Base-by-base conservation (phyloP, 129 eudicot species). In the Escallonia herrerae region DNA sequence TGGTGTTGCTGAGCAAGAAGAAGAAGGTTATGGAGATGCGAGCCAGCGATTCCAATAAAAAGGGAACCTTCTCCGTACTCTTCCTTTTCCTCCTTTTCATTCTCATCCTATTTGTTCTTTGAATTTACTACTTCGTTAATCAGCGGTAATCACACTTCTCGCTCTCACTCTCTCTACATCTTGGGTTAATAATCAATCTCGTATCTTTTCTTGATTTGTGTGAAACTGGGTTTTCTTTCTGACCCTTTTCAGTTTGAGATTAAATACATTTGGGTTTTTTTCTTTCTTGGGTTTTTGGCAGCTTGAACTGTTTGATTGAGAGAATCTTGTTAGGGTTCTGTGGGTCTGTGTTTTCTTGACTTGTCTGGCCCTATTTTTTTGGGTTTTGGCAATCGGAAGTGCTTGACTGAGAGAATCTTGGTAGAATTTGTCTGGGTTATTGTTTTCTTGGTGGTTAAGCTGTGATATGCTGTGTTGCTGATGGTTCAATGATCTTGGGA, bases 81-180 rank as follows among this genome's bases (percentile, higher is more conserved):
- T 77, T 82, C 75, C 88, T 81, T 60, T 84, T 87, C 62, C 86
- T 84, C 7, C 93, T 87, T 62, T 79, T 74, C 77, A 80, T 80
- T 76, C 75, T 82, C 53, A 52, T 76, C 45, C 88, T 84, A 73
- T 79, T 70, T 64, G 69, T 82, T 63, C 89, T 84, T 46, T 22
- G 33, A 22, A 22, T 22, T 22, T 22, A 22, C 33, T 22, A 22
- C 33, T 22, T 22, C 33, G 33, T 22, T 22, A 22, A 22, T 22
- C 33, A 22, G 33, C 1, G 33, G 33, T 76, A 76, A 75, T 38
- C 40, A 42, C 43, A 56, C 56, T 33, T 40, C n/a, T 22, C 56
- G 49, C 50, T 12, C 41, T 10, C 54, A 50, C 43, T 43, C 44
- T 59, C 39, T 41, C 58, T 41, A 50, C 41, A 59, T 60, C 40